phyloP scores from a whole-genome alignment of 129 eudicot species.

The Helichrysum umbraculigerum region DNA sequence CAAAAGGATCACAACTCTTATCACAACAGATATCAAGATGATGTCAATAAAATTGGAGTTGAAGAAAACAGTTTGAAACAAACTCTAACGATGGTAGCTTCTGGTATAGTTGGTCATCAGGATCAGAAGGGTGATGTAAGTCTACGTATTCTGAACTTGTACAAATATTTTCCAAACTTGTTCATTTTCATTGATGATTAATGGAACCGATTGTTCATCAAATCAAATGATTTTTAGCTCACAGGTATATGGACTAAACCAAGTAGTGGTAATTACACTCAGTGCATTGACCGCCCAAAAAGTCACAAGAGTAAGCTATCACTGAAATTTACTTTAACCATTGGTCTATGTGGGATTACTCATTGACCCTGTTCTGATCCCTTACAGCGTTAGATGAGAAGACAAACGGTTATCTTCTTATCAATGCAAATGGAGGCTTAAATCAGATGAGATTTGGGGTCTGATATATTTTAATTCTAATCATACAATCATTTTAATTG shows the following conservation, averaged over 20 bases:
- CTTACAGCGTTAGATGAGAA: slow-evolving; percentile 72
- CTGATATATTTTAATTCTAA: slow-evolving; percentile 46
- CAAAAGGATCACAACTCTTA: slow-evolving; percentile 29
- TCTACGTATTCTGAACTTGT: slow-evolving; percentile 18
- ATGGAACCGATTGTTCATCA: slow-evolving; percentile 25
- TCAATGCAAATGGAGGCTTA: slow-evolving; percentile 98
- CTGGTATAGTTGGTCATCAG: slow-evolving; percentile 48
- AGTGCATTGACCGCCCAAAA: slow-evolving; percentile 72
- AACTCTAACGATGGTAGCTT: slow-evolving; percentile 63
- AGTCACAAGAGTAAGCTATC: slow-evolving; percentile 65
- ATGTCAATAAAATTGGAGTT: slow-evolving; percentile 27
- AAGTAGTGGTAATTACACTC: slow-evolving; percentile 74
- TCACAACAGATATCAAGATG: slow-evolving; percentile 24
- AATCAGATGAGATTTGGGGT: slow-evolving; percentile 99
- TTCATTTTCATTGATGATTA: slow-evolving; percentile 5
- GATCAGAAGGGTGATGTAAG: slow-evolving; percentile 57
- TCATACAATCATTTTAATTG: not conserved
- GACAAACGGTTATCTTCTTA: slow-evolving; percentile 84
- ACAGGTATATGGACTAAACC: slow-evolving; percentile 88
- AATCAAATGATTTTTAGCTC: slow-evolving; percentile 46
- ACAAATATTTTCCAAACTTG: not conserved
- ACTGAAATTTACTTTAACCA: not conserved
- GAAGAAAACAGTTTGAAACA: slow-evolving; percentile 52
- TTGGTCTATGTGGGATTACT: slow-evolving; percentile 11
- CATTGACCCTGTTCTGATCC: slow-evolving; percentile 18